These are phyloP conservation scores for Eustoma russellianum DNA, from an alignment of 257 asterid genomes.

Conservation along the genomic window DNA sequence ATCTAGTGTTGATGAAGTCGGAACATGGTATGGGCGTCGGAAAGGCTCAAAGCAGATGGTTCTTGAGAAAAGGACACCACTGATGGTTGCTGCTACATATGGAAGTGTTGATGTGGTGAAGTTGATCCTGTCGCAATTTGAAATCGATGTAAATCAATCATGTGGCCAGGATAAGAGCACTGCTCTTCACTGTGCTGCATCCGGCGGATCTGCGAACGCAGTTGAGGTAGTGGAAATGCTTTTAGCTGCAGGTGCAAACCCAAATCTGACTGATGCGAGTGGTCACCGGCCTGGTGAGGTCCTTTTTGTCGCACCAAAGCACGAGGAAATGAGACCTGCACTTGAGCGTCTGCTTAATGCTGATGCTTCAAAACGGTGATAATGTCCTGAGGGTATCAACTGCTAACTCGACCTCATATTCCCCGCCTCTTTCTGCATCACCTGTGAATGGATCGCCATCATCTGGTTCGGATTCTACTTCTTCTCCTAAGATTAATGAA, in stretches of 20 bases:
- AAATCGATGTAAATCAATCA: constrained; percentile 54
- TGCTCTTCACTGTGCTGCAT: constrained; percentile 79
- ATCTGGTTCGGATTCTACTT: constrained; percentile 30
- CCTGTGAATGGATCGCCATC: constrained; percentile 31
- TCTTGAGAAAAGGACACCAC: constrained; percentile 63
- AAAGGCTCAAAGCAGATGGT: constrained; percentile 71
- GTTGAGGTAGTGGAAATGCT: constrained; percentile 42
- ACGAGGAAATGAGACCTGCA: constrained; percentile 22
- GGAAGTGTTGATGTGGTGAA: constrained; percentile 64
- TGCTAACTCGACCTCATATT: constrained; percentile 21
- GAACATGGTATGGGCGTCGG: constrained; percentile 69
- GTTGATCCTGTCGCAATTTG: constrained; percentile 44
- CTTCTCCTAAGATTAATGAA: constrained; percentile 29
- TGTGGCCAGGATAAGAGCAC: constrained; percentile 53
- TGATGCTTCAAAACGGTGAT: constrained; percentile 30
- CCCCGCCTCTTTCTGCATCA: constrained; percentile 44
- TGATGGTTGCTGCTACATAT: constrained; percentile 78
- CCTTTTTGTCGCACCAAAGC: constrained; percentile 39
- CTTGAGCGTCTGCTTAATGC: constrained; percentile 43
- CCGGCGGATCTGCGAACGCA: constrained; percentile 52
- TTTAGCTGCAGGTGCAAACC: constrained; percentile 64
- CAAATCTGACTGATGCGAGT: constrained; percentile 39
- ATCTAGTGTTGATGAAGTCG: constrained; percentile 43
- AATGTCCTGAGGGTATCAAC: constrained; percentile 19
- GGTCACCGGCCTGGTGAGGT: constrained; percentile 56